Conservation (phyloP, 2,329 filamentous ascomycete genomes). For the Colletotrichum somersetense region DNA sequence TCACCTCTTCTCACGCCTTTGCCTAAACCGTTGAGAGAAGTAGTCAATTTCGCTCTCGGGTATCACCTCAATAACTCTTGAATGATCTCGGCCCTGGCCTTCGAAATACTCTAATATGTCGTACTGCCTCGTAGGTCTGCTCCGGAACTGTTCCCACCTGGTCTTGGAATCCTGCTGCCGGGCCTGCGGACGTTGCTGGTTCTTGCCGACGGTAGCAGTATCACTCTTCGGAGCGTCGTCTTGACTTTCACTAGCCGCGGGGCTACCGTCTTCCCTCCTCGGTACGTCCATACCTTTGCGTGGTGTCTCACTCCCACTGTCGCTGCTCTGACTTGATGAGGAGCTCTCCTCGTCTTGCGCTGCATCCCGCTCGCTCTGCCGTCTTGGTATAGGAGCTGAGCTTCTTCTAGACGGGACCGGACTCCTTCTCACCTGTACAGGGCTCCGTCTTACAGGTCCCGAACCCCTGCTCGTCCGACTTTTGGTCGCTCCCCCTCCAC, state of each 20-base stretch:
- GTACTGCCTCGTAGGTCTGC: constrained; percentile 13
- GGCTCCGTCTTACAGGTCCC: constrained; percentile 4
- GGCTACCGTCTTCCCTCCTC: neutral
- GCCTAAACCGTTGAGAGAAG: neutral
- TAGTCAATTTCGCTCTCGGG: constrained; percentile 30
- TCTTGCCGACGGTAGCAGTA: constrained; percentile 23
- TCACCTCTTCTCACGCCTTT: neutral
- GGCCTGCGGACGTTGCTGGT: neutral
- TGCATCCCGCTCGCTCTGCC: neutral
- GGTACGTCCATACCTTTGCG: neutral
- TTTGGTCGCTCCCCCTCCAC: constrained; percentile 20
- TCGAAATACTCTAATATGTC: constrained; percentile 24
- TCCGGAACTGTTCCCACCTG: constrained; percentile 24
- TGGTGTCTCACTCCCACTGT: neutral
- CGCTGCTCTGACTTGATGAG: constrained; percentile 10
- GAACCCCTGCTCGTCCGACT: constrained; percentile 15
- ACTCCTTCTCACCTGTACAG: constrained; percentile 7
- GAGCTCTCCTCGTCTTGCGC: neutral
- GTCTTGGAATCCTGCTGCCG: constrained; percentile 8
- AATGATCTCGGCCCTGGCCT: constrained; percentile 9
- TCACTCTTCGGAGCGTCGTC: constrained; percentile 14
- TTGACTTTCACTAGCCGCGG: neutral
- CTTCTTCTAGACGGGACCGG: neutral
- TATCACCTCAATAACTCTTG: constrained; percentile 32
- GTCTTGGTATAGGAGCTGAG: neutral